Conservation (phyloP, 495 filamentous ascomycete species). For the Penicillium roqueforti region DNA sequence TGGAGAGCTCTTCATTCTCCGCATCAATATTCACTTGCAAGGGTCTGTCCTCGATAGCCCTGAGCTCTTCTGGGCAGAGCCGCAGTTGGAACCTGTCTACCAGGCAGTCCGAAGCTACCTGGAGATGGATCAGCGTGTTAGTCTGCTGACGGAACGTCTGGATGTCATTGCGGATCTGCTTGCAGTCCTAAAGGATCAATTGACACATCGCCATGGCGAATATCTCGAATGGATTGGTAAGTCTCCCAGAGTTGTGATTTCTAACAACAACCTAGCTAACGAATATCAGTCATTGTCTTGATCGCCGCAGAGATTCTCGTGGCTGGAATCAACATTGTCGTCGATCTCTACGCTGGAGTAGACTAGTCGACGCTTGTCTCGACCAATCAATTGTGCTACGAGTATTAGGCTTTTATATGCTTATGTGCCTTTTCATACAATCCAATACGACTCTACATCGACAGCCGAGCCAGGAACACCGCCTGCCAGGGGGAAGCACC, state of each 20-base stretch:
- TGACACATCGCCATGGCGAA: conserved; percentile 93
- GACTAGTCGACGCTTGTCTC: conserved; percentile 63
- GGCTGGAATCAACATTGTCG: conserved; percentile 89
- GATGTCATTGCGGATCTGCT: conserved; percentile 93
- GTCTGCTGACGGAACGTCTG: conserved; percentile 80
- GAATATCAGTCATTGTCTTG: conserved; percentile 72
- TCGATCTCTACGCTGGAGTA: conserved; percentile 85
- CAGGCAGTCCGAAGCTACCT: conserved; percentile 91
- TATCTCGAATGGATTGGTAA: conserved; percentile 93
- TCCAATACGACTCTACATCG: background rate
- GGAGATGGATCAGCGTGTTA: conserved; percentile 96
- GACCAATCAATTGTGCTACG: background rate
- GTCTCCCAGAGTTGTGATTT: conserved; percentile 21
- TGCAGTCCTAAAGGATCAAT: conserved; percentile 91
- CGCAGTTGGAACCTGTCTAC: conserved; percentile 92
- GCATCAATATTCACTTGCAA: conserved; percentile 97
- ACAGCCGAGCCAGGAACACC: background rate
- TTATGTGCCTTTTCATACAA: background rate
- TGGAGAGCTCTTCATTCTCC: conserved; percentile 92
- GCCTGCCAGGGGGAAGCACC: background rate
- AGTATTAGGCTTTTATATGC: background rate
- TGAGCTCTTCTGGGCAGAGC: conserved; percentile 97
- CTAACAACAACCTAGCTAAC: conserved; percentile 8
- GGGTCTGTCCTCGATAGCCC: conserved; percentile 95
- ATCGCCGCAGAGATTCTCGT: conserved; percentile 96